Conservation (phyloP, 306 rosid species). For the Phaseolus lunatus region DNA sequence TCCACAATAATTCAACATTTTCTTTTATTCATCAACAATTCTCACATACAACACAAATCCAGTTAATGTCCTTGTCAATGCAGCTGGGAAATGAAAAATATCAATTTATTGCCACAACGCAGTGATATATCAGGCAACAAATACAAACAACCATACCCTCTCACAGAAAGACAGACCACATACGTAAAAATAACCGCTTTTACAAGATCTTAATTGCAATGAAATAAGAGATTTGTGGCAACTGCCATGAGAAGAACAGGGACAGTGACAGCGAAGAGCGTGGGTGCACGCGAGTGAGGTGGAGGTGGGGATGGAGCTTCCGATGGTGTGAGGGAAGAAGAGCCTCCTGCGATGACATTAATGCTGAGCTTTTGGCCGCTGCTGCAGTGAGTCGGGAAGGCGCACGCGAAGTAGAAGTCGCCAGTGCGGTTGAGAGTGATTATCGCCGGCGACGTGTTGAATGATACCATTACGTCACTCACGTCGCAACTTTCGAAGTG, state of each 20-base stretch:
- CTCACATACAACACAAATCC: background rate
- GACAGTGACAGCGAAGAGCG: background rate
- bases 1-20: background rate
- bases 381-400: background rate
- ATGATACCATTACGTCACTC: background rate
- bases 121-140: background rate
- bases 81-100: no score
- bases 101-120: no score
- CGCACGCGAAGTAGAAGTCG: conserved; percentile 3
- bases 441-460: background rate
- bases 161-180: background rate
- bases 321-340: conserved; percentile 12
- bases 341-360: background rate
- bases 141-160: background rate
- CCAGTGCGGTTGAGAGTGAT: conserved; percentile 14
- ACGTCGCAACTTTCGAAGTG: conserved; percentile 21
- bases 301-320: background rate
- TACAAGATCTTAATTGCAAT: background rate
- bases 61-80: background rate
- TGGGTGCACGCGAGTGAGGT: background rate
- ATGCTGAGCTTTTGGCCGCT: conserved; percentile 28
- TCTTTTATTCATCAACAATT: background rate
- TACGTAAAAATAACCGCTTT: background rate
- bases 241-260: conserved; percentile 2
- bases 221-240: conserved; percentile 9